Evolutionary conservation across 208 protist genomes (phyloP), one percentile per base, ranked within the genome.

Genomic region (Leishmania tropica): DNA sequence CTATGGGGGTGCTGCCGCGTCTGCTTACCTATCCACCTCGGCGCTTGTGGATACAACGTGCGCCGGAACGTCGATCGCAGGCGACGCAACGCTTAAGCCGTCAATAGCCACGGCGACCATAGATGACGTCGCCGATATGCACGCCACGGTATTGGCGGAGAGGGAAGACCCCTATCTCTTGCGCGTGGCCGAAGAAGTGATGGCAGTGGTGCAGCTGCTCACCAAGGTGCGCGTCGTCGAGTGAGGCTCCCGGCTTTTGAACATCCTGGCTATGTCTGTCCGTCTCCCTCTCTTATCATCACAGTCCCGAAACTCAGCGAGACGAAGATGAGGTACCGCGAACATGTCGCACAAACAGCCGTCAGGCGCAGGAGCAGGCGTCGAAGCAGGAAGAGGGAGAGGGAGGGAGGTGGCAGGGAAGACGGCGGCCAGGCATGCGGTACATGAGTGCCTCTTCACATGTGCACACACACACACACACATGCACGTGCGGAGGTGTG

Each of bases 191-290:
- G 68, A 90, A 74, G 90, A 96, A 47, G 65, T 87, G 15, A 81
- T 95, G 78, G 70, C 87, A 19, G 19, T 94, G 13, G 62, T 92
- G 78, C 91, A 96, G 83, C 92, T 93, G 70, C 28, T 95, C 31
- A 70, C 53, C 0, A 79, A 72, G 53, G 60, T 79, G 45, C 78
- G 75, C 24, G 28, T 65, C 21, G 48, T 37, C 28, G 42, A 74
- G 13, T 87, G 54, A 76, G 42, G 58, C 37, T 28, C 35, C 47
- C 17, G 42, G n/a, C 47, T 8, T 31, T 71, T 28, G 42, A 35
- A 51, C 28, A 40, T 28, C 35, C 6, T 4, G 47, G 35, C 31
- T 65, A 71, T 54, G 62, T 75, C 21, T 37, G 28, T 35, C 35
- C 28, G 15, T 54, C 31, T 45, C 28, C 15, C 15, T 42, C 24